Evolutionary conservation across 139 green algal genomes (phyloP).

Genomic region (Volvox reticuliferus): DNA sequence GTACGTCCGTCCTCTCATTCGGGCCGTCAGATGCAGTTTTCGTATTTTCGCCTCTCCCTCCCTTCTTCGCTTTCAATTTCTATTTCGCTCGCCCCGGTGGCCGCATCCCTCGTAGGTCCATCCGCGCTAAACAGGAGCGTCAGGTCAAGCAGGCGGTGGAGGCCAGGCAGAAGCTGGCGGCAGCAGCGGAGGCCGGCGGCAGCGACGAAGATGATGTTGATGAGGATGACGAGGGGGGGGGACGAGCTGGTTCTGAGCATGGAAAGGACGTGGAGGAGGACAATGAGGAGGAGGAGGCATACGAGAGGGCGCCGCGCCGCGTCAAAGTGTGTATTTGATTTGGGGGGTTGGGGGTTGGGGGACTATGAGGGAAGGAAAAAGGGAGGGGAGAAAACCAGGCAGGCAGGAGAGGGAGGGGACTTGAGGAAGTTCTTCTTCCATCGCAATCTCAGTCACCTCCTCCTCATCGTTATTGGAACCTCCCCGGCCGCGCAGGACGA

Average conservation of each 20-base stretch:
- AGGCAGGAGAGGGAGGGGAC: background rate
- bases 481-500: background rate
- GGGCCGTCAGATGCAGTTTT: too few relatives aligned
- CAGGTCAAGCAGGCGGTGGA: constrained; percentile 13
- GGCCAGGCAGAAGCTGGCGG: background rate
- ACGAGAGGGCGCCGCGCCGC: constrained; percentile 34
- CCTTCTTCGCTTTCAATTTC: too few relatives aligned
- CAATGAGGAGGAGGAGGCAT: background rate
- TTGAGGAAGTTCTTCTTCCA: background rate
- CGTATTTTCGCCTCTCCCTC: too few relatives aligned
- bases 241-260: background rate
- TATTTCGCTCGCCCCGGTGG: too few relatives aligned
- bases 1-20: too few relatives aligned
- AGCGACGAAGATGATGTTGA: constrained; percentile 31
- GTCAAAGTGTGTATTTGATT: background rate
- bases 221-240: constrained; percentile 26
- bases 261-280: background rate
- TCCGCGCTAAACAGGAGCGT: constrained; percentile 30
- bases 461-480: background rate
- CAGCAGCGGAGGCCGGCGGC: background rate
- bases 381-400: background rate
- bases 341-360: background rate
- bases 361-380: background rate
- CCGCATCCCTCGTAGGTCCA: constrained; percentile 10
- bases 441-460: background rate